Conservation (phyloP, 805 yeast genomes). For the Starmerella bombicola region DNA sequence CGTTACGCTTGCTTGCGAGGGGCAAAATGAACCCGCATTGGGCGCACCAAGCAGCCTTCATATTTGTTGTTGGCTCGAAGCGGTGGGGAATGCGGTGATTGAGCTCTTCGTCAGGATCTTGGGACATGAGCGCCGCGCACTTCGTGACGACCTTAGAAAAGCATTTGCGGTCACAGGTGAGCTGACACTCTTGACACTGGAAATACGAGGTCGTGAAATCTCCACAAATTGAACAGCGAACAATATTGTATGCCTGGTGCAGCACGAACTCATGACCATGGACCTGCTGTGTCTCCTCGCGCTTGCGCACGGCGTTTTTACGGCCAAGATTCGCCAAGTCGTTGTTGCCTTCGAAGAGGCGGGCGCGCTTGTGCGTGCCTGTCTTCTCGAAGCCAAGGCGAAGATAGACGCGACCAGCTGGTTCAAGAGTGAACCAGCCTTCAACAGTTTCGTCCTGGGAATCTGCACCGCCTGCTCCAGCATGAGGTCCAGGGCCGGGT, state of each 20-base stretch:
- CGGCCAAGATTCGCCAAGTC: constrained; percentile 53
- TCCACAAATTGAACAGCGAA: constrained; percentile 96
- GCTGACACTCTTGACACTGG: constrained; percentile 70
- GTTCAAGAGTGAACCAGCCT: constrained; percentile 85
- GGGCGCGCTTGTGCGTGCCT: constrained; percentile 29
- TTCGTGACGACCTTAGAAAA: constrained; percentile 67
- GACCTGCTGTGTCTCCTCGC: constrained; percentile 72
- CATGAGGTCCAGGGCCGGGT: not conserved
- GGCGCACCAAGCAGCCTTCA: constrained; percentile 98
- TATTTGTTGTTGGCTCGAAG: constrained; percentile 80
- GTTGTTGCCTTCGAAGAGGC: constrained; percentile 11
- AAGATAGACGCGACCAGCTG: constrained; percentile 78
- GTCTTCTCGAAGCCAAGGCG: constrained; percentile 71
- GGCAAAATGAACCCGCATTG: constrained; percentile 97
- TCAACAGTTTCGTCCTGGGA: constrained; percentile 33
- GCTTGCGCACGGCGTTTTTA: constrained; percentile 94
- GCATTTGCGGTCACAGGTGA: constrained; percentile 68
- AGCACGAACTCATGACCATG: constrained; percentile 96
- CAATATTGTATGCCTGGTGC: constrained; percentile 76
- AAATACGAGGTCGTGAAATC: constrained; percentile 74
- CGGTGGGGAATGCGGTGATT: constrained; percentile 96
- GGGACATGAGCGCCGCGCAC: constrained; percentile 54
- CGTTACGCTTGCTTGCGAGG: constrained; percentile 75
- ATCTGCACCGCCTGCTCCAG: not conserved
- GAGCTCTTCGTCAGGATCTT: constrained; percentile 51